Evolutionary conservation across 768 basidiomycete species (phyloP).

Genomic region (Termitomyces sp.): DNA sequence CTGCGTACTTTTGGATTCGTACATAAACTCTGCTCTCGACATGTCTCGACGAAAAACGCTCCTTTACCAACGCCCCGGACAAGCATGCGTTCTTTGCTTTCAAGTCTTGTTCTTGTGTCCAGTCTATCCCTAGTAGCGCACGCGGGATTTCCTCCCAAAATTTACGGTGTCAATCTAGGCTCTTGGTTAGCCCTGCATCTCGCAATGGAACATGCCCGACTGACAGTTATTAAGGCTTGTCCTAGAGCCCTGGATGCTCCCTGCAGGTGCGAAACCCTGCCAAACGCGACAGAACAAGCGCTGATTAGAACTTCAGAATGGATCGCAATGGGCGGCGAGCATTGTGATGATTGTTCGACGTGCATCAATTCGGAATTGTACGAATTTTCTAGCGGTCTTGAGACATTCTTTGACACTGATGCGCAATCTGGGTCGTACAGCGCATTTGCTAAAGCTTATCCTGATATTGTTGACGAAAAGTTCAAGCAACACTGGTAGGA

Average conservation of each 20-base stretch:
- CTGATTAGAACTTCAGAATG: conserved; percentile 42
- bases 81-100: conserved; percentile 7
- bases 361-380: conserved; percentile 73
- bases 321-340: conserved; percentile 67
- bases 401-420: not conserved
- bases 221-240: conserved; percentile 47
- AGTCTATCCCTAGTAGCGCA: conserved; percentile 9
- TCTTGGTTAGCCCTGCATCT: conserved; percentile 33
- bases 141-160: conserved; percentile 20
- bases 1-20: not conserved
- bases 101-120: conserved; percentile 6
- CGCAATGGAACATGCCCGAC: not conserved
- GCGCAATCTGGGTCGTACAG: conserved; percentile 28
- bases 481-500: conserved; percentile 63
- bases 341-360: conserved; percentile 49
- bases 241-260: conserved; percentile 81
- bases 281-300: not conserved
- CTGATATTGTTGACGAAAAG: conserved; percentile 47
- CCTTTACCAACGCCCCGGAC: not conserved
- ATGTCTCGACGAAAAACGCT: not conserved
- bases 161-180: conserved; percentile 21
- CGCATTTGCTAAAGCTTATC: conserved; percentile 55
- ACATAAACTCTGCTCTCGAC: not conserved
- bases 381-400: conserved; percentile 8
- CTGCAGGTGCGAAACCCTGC: conserved; percentile 37